Conservation (phyloP, 257 asterid species). For the Handroanthus guayacan region DNA sequence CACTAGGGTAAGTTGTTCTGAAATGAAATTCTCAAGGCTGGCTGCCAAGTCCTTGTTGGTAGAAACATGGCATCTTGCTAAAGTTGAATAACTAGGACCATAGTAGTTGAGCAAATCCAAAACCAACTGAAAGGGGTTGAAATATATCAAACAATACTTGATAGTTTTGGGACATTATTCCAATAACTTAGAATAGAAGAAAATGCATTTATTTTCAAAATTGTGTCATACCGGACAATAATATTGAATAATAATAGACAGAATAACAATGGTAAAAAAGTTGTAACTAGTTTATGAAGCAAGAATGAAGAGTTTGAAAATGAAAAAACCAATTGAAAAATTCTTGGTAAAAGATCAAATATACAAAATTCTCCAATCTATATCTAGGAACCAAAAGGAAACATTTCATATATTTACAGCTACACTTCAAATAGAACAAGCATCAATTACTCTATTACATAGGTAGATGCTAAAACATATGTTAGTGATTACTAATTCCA, state of each 20-base stretch:
- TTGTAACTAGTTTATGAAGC: slow-evolving; percentile 8
- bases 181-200: slow-evolving; percentile 3
- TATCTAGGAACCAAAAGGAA: background rate
- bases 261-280: slow-evolving; percentile 11
- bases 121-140: slow-evolving; percentile 62
- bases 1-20: slow-evolving; percentile 69
- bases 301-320: slow-evolving; percentile 7
- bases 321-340: background rate
- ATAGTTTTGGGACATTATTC: slow-evolving; percentile 15
- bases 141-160: slow-evolving; percentile 34
- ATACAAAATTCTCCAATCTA: background rate
- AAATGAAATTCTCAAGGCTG: slow-evolving; percentile 68
- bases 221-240: background rate
- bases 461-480: background rate
- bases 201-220: slow-evolving; percentile 20
- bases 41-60: slow-evolving; percentile 47
- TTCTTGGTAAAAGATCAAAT: background rate
- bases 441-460: slow-evolving; percentile 8
- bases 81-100: slow-evolving; percentile 53
- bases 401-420: slow-evolving; percentile 1
- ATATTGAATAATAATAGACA: slow-evolving; percentile 4
- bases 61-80: slow-evolving; percentile 53
- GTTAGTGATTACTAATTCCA: too few species aligned
- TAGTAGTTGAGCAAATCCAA: slow-evolving; percentile 64
- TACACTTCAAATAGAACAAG: slow-evolving; percentile 5